Evolutionary conservation across 73 alveolate species (phyloP).

Genomic region (Tetrahymena borealis): DNA sequence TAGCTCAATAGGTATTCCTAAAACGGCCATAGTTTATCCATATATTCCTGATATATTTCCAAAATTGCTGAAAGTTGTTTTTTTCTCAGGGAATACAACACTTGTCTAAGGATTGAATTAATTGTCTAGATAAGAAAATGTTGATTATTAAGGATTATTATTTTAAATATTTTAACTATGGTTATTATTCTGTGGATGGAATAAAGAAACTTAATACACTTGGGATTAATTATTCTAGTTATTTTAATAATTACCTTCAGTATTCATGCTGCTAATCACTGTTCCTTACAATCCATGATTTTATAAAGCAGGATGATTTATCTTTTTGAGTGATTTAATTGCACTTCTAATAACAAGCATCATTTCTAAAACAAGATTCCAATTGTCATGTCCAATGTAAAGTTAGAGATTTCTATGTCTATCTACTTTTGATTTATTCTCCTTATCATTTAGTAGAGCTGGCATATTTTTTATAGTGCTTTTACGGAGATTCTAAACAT

Average conservation of each 20-base stretch:
- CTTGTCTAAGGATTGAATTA: too few species aligned
- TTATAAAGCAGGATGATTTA: background rate
- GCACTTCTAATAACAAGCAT: constrained; percentile 90
- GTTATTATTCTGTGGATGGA: background rate
- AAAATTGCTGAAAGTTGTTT: background rate
- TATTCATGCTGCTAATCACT: background rate
- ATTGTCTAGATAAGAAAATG: background rate
- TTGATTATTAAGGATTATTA: background rate
- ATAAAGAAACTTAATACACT: background rate
- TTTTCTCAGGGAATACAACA: background rate
- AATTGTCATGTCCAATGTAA: constrained; percentile 64
- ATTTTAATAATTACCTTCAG: background rate
- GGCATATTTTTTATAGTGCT: background rate
- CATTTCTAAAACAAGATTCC: constrained; percentile 71
- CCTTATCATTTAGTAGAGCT: background rate
- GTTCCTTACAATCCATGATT: background rate
- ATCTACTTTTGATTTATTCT: background rate
- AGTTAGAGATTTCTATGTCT: background rate
- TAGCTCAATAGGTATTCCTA: background rate
- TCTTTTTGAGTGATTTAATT: constrained; percentile 34
- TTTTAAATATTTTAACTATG: background rate
- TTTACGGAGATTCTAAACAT: background rate
- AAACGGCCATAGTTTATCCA: background rate
- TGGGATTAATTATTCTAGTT: background rate
- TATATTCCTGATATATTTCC: background rate